phyloP scores from a whole-genome alignment of 164 flowering plant species.

The Nymphaea thermarum region DNA sequence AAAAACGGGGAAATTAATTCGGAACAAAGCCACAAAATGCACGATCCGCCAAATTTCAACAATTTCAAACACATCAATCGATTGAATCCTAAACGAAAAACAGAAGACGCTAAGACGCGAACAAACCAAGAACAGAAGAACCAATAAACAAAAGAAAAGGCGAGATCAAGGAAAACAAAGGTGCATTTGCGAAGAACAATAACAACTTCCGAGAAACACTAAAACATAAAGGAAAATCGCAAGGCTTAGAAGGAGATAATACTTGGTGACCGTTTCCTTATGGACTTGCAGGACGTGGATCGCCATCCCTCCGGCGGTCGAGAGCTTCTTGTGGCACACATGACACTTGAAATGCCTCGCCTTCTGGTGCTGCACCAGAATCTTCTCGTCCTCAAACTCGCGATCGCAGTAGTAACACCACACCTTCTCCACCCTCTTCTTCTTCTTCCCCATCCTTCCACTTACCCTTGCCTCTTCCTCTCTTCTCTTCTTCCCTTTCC shows the following conservation, averaged over 20 bases:
- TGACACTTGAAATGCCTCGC: constrained; percentile 99
- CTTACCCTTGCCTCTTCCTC: not conserved
- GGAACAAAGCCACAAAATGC: too few species aligned
- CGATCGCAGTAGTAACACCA: constrained; percentile 98
- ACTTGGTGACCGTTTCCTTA: constrained; percentile 90
- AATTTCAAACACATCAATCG: not conserved
- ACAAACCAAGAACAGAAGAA: too few species aligned
- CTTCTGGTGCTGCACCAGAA: constrained; percentile 93
- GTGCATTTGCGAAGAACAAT: not conserved
- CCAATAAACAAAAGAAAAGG: too few species aligned
- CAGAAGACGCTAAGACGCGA: too few species aligned
- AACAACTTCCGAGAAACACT: not conserved
- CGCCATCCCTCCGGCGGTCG: constrained; percentile 96
- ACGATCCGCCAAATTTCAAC: not conserved
- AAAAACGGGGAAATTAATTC: too few species aligned
- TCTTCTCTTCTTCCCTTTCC: not conserved
- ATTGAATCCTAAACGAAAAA: too few species aligned
- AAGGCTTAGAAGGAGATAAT: constrained; percentile 1
- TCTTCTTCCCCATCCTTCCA: constrained; percentile 41
- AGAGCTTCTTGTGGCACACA: constrained; percentile 95
- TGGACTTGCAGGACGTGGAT: constrained; percentile 98
- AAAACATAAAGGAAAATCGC: not conserved
- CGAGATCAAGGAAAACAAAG: too few species aligned
- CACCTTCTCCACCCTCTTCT: constrained; percentile 72
- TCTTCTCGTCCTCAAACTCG: constrained; percentile 98